Evolutionary conservation across 2,329 filamentous ascomycete genomes (phyloP), one percentile per base, ranked within the genome.

Genomic region (Colletotrichum sidae): DNA sequence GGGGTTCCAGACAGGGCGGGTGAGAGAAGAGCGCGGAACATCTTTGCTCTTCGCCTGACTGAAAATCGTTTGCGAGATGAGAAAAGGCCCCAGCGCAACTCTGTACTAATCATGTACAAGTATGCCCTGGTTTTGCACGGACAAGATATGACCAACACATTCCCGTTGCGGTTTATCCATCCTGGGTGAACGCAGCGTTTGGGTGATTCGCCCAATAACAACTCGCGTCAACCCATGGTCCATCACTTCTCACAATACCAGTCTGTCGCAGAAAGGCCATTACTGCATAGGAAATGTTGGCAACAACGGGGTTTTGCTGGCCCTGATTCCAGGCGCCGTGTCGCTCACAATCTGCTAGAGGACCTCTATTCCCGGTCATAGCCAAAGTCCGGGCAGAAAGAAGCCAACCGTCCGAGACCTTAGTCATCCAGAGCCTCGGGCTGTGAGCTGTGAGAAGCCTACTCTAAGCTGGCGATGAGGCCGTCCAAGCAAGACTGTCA

Each of bases 151-250:
- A 50, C 62, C 57, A 52, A 55, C 39, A 54, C 50, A 54, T 61
- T 46, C 37, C 62, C 62, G 46, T 44, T 47, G 58, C 58, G 51
- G 62, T 35, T 46, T 41, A 15, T 51, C 51, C 17, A 37, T 9
- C 41, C 41, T 41, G 58, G 62, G 55, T 55, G 52, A 65, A 56
- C 58, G 51, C 39, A 38, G 51, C 37, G 63, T 59, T 65, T 59
- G 53, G 63, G 65, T 35, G 60, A 59, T 34, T 38, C 50, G 53
- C 42, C 63, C 63, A 67, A 59, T 67, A 33, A 51, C 49, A 65
- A 12, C 58, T 49, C 51, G 58, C 62, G 25, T 25, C 41, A 49
- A 35, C 41, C 33, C 34, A 15, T 37, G 50, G 50, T n/a, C 52
- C 17, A 41, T 44, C 56, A 49, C 33, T 49, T 58, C n/a, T 53